A percentile compares a stretch with the other conserved stretches of the same genome.
Evolutionary conservation across 2,329 filamentous ascomycete genomes (phyloP).

Genomic region (Ophiostoma angusticollis): DNA sequence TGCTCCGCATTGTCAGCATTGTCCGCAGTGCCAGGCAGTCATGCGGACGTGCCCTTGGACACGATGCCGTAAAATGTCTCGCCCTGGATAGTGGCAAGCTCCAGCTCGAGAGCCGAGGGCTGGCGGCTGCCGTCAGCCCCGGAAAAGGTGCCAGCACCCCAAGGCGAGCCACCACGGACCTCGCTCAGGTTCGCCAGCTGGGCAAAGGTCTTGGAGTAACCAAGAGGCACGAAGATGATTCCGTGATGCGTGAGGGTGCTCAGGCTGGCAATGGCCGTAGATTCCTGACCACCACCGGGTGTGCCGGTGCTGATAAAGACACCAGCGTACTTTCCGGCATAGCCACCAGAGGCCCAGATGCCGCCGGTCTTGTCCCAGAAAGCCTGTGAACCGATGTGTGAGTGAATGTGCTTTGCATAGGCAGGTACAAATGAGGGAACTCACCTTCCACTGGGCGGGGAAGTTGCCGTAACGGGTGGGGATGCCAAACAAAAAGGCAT

Average conservation of each 20-base stretch:
- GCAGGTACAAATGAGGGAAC: not conserved
- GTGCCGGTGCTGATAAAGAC: conserved; percentile 82
- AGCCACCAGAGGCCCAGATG: conserved; percentile 68
- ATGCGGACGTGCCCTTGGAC: conserved; percentile 52
- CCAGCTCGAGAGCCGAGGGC: conserved; percentile 61
- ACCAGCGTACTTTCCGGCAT: conserved; percentile 80
- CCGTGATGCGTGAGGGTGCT: conserved; percentile 87
- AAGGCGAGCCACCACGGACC: conserved; percentile 75
- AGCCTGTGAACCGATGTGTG: conserved; percentile 20
- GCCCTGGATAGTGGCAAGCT: conserved; percentile 72
- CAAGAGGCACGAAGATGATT: conserved; percentile 90
- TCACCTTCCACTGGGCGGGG: conserved; percentile 80
- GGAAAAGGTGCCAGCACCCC: conserved; percentile 90
- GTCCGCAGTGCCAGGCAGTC: conserved; percentile 56
- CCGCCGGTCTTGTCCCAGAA: conserved; percentile 86
- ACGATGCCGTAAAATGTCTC: conserved; percentile 70
- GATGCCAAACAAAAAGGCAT: conserved; percentile 85
- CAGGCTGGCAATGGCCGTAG: conserved; percentile 67
- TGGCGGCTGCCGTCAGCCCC: conserved; percentile 69
- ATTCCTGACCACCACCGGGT: conserved; percentile 83
- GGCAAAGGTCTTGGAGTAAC: conserved; percentile 70
- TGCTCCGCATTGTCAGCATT: no score
- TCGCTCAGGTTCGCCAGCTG: conserved; percentile 60
- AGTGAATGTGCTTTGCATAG: not conserved
- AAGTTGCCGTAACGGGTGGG: conserved; percentile 96